Evolutionary conservation across 257 asterid genomes (phyloP).

Genomic region (Fraxinus anomala): DNA sequence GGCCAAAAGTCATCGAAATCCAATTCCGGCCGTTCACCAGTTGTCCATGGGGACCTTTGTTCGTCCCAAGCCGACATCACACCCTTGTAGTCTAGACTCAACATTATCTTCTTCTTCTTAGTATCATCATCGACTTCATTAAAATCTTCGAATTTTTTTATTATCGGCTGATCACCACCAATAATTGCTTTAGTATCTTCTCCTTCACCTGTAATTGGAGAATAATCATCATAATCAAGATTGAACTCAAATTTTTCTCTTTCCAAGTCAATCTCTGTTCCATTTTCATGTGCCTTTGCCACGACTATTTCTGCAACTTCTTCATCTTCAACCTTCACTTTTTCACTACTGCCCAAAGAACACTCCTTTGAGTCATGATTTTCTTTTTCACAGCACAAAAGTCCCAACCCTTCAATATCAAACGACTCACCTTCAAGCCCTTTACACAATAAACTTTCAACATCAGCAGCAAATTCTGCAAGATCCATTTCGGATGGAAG

Average conservation of each 20-base stretch:
- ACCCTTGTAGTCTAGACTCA: conserved; percentile 67
- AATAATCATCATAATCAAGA: conserved; percentile 48
- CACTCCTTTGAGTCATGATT: conserved; percentile 15
- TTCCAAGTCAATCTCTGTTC: conserved; percentile 38
- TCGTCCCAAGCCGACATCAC: conserved; percentile 75
- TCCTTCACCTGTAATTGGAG: conserved; percentile 37
- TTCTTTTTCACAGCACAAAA: conserved; percentile 41
- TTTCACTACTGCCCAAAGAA: conserved; percentile 30
- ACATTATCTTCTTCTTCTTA: conserved; percentile 38
- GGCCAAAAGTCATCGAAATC: conserved; percentile 62
- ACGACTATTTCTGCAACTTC: conserved; percentile 24
- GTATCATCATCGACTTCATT: conserved; percentile 25
- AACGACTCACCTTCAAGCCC: conserved; percentile 70
- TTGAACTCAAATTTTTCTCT: conserved; percentile 56
- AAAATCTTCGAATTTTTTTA: conserved; percentile 26
- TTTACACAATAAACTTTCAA: conserved; percentile 70
- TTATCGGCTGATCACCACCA: background rate
- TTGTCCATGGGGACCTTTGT: conserved; percentile 70
- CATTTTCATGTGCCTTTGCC: conserved; percentile 17
- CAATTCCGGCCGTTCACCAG: conserved; percentile 68
- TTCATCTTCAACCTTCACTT: conserved; percentile 54
- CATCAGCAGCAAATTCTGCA: conserved; percentile 80
- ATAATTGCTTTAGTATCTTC: conserved; percentile 21
- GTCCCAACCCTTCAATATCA: conserved; percentile 67
- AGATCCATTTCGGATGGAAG: conserved; percentile 78